Evolutionary conservation across 345 rosid genomes (phyloP).

Genomic region (Psidium guajava): DNA sequence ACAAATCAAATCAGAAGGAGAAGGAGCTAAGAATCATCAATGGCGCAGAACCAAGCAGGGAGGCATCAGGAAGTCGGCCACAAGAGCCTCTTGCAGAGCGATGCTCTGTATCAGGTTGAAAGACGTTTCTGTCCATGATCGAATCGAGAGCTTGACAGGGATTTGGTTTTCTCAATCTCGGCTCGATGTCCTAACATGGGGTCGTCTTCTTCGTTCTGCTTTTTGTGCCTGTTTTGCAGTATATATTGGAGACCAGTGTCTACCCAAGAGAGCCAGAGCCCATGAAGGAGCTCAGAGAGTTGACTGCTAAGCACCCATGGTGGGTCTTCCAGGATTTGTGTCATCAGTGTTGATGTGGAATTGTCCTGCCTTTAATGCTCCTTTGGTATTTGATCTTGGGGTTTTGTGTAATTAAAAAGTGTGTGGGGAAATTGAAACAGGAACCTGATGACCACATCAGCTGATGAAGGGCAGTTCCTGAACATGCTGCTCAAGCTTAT

Average conservation of each 20-base stretch:
- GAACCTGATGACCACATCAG: slow-evolving; percentile 97
- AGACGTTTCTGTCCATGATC: neutral
- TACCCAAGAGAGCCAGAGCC: slow-evolving; percentile 92
- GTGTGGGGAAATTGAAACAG: slow-evolving; percentile 15
- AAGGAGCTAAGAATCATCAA: neutral
- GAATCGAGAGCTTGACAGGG: neutral
- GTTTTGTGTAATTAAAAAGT: neutral
- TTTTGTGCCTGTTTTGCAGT: slow-evolving; percentile 21
- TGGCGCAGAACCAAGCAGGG: slow-evolving; percentile 51
- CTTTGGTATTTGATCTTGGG: neutral
- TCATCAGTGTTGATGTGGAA: neutral
- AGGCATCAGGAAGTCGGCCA: slow-evolving; percentile 93
- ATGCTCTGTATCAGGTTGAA: slow-evolving; percentile 84
- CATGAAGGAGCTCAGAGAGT: slow-evolving; percentile 92
- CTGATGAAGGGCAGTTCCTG: slow-evolving; percentile 95
- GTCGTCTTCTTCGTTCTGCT: neutral
- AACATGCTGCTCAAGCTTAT: slow-evolving; percentile 87
- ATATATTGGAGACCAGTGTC: slow-evolving; percentile 95
- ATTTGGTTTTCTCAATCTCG: neutral
- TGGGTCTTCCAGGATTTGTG: slow-evolving; percentile 8
- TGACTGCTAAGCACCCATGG: slow-evolving; percentile 97
- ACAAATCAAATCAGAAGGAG: neutral
- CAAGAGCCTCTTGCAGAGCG: slow-evolving; percentile 89
- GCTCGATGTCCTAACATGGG: neutral
- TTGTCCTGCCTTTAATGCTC: neutral